Base-by-base conservation (phyloP, 2,329 filamentous ascomycete genomes). In the Cucurbitaria berberidis region DNA sequence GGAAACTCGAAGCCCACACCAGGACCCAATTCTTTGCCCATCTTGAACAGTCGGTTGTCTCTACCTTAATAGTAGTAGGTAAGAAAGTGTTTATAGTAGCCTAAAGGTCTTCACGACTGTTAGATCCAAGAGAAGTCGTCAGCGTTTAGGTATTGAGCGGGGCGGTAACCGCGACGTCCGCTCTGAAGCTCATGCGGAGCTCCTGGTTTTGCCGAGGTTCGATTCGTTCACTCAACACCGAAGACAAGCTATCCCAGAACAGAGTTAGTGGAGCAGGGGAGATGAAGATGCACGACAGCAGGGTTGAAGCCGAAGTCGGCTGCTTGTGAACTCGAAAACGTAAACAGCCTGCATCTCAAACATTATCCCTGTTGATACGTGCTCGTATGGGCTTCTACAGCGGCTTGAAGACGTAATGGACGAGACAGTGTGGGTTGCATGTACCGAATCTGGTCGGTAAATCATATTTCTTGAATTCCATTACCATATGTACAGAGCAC, bases 1-100 rank as follows among this genome's bases (percentile, higher is more conserved):
- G 91, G 90, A 74, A 89, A 96, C 76, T 95, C 85, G 77, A 93
- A 92, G 68, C 91, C 91, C 72, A 78, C 82, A 65, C 84, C 84
- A 42, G 84, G 83, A 48, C 72, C 69, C 42, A 61, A 51, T 60
- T 69, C 60, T 43, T 66, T 65, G 57, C 67, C 66, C 72, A 75
- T 75, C 19, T 36, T 68, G 57, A 36, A 38, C 16, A 16, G 45
- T 47, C 45, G 48, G 8, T 39, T 9, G 34, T 16, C 10, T 51
- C 27, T 42, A 27, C 36, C 41, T 26, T n/a, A 39, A 42, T 48
- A 32, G 10, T 10, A 30, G 34, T 39, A 22, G 4, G 21, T 11
- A 39, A 22, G 13, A 22, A n/a, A n/a, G n/a, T n/a, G n/a, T n/a
- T n/a, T n/a, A n/a, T n/a, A n/a, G n/a, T n/a, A n/a, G n/a, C n/a